phyloP scores from a whole-genome alignment of 176 grass and related monocot genomes.

The Eremochloa ophiuroides region DNA sequence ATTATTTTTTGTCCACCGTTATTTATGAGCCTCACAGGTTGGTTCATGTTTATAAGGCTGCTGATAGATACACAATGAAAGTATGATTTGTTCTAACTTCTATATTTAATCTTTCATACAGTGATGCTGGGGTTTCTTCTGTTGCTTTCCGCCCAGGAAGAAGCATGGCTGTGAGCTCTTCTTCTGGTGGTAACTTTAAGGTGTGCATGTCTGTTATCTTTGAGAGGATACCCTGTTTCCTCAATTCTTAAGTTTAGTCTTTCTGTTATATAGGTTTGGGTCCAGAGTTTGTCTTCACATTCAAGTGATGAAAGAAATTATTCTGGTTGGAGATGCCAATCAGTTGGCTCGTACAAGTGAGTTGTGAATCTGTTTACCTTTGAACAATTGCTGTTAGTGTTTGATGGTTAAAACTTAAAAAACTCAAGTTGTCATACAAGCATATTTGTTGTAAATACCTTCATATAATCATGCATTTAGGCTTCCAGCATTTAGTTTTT shows the following conservation, averaged over 20 bases:
- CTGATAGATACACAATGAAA: neutral
- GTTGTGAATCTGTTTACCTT: conserved; percentile 18
- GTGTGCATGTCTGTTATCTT: conserved; percentile 31
- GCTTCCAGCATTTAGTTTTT: neutral
- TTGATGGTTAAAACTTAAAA: neutral
- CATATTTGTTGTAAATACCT: neutral
- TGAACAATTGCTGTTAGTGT: neutral
- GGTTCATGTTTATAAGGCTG: conserved; percentile 13
- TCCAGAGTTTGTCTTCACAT: conserved; percentile 37
- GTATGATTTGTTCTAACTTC: neutral
- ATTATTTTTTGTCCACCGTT: conserved; percentile 74
- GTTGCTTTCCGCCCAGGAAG: conserved; percentile 73
- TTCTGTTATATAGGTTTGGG: conserved; percentile 64
- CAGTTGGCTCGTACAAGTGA: conserved; percentile 97
- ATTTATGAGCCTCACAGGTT: conserved; percentile 98
- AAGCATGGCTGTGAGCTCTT: conserved; percentile 75
- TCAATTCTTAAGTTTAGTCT: conserved; percentile 8
- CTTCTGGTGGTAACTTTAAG: conserved; percentile 91
- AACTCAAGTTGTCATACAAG: neutral
- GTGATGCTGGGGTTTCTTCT: conserved; percentile 71
- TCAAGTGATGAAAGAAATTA: conserved; percentile 36
- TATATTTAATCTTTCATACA: conserved; percentile 36
- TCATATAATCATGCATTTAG: neutral
- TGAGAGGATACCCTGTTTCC: conserved; percentile 21
- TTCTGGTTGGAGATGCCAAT: conserved; percentile 98